These are phyloP conservation scores for Thelonectria blattea DNA, from an alignment of 2,329 filamentous ascomycete genomes.

Conservation along the genomic window DNA sequence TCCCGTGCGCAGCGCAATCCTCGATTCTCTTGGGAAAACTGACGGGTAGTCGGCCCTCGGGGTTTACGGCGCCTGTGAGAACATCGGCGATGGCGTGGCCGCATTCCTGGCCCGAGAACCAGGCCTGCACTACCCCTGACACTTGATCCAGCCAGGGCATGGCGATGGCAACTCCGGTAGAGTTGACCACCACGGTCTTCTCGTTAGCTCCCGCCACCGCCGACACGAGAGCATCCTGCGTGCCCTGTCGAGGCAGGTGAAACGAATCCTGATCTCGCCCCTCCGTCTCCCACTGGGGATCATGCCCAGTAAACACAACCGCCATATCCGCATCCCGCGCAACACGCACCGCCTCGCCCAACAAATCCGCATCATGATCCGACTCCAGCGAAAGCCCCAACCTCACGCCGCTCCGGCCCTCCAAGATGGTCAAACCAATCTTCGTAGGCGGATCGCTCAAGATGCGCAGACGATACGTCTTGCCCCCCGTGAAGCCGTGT, in stretches of 20 bases:
- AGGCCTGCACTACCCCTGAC: conserved; percentile 65
- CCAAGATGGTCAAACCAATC: conserved; percentile 12
- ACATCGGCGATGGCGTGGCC: conserved; percentile 72
- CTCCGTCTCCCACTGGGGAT: conserved; percentile 22
- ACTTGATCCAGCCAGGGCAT: conserved; percentile 61
- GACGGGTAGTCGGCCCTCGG: conserved; percentile 58
- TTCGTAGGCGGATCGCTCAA: conserved; percentile 8
- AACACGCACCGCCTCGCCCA: conserved; percentile 12
- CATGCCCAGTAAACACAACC: conserved; percentile 22
- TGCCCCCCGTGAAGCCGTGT: conserved; percentile 46
- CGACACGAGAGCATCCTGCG: conserved; percentile 60
- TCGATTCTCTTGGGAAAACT: conserved; percentile 65
- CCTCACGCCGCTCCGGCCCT: conserved; percentile 17
- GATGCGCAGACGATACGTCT: conserved; percentile 13
- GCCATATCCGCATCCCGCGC: conserved; percentile 17
- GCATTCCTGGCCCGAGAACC: conserved; percentile 72
- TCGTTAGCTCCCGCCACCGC: conserved; percentile 61
- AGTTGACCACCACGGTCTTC: conserved; percentile 65
- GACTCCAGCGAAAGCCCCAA: conserved; percentile 12
- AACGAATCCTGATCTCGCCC: conserved; percentile 22
- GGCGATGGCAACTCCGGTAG: conserved; percentile 64
- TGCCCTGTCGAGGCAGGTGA: conserved; percentile 19
- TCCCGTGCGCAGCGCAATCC: conserved; percentile 69
- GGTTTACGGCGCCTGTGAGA: conserved; percentile 66
- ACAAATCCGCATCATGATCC: conserved; percentile 14